A percentile compares a stretch with the other conserved stretches of the same genome.
These are phyloP conservation scores for Podaxis sp. DNA, from an alignment of 768 basidiomycete genomes.

Conservation along the genomic window DNA sequence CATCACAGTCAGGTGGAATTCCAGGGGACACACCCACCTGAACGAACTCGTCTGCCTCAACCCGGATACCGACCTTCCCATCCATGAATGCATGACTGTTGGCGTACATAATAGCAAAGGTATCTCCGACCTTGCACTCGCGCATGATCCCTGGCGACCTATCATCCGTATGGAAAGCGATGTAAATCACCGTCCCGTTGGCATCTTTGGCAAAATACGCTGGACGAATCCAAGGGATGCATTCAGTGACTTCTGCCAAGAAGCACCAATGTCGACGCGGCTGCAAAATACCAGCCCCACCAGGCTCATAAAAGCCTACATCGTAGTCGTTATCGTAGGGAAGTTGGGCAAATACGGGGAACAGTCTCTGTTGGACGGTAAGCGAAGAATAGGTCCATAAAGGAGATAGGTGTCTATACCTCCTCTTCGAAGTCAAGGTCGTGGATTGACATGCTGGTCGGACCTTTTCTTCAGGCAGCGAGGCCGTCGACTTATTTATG, in stretches of 20 bases:
- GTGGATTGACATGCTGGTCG: background rate
- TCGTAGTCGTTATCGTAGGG: constrained; percentile 23
- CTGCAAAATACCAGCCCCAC: background rate
- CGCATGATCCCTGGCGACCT: constrained; percentile 4
- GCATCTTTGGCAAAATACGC: constrained; percentile 16
- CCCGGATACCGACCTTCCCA: constrained; percentile 17
- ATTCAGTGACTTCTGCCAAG: constrained; percentile 18
- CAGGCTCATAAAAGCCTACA: constrained; percentile 16
- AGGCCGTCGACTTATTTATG: background rate
- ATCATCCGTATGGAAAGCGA: constrained; percentile 18
- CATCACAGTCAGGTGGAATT: background rate
- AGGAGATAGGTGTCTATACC: background rate
- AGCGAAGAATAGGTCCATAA: background rate
- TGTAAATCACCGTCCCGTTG: constrained; percentile 3
- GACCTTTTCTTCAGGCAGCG: too few species aligned
- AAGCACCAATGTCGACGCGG: constrained; percentile 22
- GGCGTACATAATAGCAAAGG: constrained; percentile 19
- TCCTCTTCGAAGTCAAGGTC: background rate
- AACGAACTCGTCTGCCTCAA: constrained; percentile 9
- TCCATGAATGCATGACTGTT: constrained; percentile 16
- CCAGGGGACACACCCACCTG: background rate
- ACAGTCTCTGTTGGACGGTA: constrained; percentile 16
- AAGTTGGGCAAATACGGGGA: constrained; percentile 24
- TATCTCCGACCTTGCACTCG: constrained; percentile 15
- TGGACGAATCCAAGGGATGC: constrained; percentile 10